These are phyloP conservation scores for Cymodocea nodosa DNA, from an alignment of 116 monocot species.

Conservation along the genomic window DNA sequence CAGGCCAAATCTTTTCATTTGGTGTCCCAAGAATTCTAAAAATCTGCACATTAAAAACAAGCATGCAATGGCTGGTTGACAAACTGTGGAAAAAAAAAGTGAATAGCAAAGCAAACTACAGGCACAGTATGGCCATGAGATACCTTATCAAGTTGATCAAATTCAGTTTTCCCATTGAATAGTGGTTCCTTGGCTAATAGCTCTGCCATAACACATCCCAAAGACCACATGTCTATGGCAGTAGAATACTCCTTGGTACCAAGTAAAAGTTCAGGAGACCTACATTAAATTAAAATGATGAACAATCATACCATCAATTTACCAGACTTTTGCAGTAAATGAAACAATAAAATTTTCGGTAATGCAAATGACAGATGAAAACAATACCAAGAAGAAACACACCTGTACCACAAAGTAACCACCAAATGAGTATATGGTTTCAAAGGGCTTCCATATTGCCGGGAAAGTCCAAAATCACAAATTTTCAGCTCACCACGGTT, in stretches of 20 bases:
- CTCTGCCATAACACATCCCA: slow-evolving; percentile 95
- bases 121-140: neutral
- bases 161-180: slow-evolving; percentile 68
- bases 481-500: slow-evolving; percentile 84
- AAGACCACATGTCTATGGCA: slow-evolving; percentile 90
- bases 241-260: slow-evolving; percentile 83
- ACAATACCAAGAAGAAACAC: neutral
- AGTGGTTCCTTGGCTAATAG: slow-evolving; percentile 73
- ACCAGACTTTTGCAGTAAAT: no score
- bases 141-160: slow-evolving; percentile 86
- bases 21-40: slow-evolving; percentile 83
- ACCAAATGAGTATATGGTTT: slow-evolving; percentile 84
- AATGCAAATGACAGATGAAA: neutral
- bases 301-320: slow-evolving; percentile 1
- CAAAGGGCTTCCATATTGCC: slow-evolving; percentile 80
- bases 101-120: neutral
- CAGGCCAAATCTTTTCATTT: slow-evolving; percentile 87
- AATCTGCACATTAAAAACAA: slow-evolving; percentile 32
- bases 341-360: no score
- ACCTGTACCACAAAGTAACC: slow-evolving; percentile 94
- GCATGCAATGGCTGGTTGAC: neutral
- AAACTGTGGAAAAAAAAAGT: neutral
- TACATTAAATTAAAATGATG: slow-evolving; percentile 7
- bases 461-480: slow-evolving; percentile 88
- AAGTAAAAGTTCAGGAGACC: slow-evolving; percentile 79